These are phyloP conservation scores for Trichoderma oligosporum DNA, from an alignment of 2,329 filamentous ascomycete genomes.

Conservation along the genomic window DNA sequence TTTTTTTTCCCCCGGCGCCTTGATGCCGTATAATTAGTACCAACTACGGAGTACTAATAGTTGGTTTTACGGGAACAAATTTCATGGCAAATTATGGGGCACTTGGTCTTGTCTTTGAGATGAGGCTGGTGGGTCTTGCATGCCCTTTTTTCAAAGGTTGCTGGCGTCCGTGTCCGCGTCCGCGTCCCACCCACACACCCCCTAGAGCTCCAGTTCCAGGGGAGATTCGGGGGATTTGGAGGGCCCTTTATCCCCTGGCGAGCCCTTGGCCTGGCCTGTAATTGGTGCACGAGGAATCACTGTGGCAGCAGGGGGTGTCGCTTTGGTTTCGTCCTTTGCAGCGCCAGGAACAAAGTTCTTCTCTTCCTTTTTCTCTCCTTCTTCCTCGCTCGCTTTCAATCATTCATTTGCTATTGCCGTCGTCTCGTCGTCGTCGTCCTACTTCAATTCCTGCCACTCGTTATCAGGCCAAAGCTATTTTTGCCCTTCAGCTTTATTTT, in stretches of 20 bases:
- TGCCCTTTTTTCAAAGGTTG: slow-evolving; percentile 8
- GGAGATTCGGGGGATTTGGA: neutral
- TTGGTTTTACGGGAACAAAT: too few species aligned
- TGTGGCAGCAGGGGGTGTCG: slow-evolving; percentile 18
- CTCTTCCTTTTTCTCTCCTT: slow-evolving; percentile 28
- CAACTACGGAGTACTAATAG: neutral
- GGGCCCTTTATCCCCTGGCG: slow-evolving; percentile 11
- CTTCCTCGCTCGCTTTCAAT: slow-evolving; percentile 29
- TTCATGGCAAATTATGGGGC: slow-evolving; percentile 11
- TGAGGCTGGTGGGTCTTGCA: slow-evolving; percentile 12
- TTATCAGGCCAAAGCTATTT: slow-evolving; percentile 34
- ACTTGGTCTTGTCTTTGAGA: neutral
- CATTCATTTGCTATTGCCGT: slow-evolving; percentile 21
- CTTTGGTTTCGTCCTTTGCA: slow-evolving; percentile 19
- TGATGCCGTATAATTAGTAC: neutral
- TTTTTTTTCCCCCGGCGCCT: neutral
- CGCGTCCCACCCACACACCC: slow-evolving; percentile 12
- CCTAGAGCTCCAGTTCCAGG: slow-evolving; percentile 19
- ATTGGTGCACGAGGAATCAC: slow-evolving; percentile 16
- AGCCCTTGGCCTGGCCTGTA: slow-evolving; percentile 10
- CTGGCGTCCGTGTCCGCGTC: slow-evolving; percentile 7
- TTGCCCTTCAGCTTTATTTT: slow-evolving; percentile 27
- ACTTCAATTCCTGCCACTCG: slow-evolving; percentile 39
- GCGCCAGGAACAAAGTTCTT: slow-evolving; percentile 18
- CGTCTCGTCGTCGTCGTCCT: slow-evolving; percentile 20